Conservation (phyloP, 2,329 filamentous ascomycete species). For the Basipetospora chlamydospora region DNA sequence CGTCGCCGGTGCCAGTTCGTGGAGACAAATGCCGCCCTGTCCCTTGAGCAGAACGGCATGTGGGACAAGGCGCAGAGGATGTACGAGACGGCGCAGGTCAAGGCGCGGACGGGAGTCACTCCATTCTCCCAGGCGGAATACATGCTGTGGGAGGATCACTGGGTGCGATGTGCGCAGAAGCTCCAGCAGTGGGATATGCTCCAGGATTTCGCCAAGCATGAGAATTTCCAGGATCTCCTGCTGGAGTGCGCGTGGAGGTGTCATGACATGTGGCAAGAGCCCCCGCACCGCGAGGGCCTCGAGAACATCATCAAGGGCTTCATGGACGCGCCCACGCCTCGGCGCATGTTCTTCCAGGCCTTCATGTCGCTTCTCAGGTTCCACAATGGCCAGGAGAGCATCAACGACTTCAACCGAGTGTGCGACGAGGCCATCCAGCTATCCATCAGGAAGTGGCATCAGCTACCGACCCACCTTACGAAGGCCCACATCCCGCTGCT, state of each 20-base stretch:
- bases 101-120: slow-evolving; percentile 87
- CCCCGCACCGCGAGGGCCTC: slow-evolving; percentile 74
- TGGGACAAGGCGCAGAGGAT: slow-evolving; percentile 98
- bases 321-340: slow-evolving; percentile 89
- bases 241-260: slow-evolving; percentile 93
- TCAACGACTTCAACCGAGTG: slow-evolving; percentile 70
- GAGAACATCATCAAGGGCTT: slow-evolving; percentile 92
- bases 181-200: slow-evolving; percentile 98
- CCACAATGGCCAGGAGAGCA: slow-evolving; percentile 72
- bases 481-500: slow-evolving; percentile 89
- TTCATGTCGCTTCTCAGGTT: slow-evolving; percentile 95
- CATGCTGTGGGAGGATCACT: slow-evolving; percentile 99
- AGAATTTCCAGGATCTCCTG: slow-evolving; percentile 93
- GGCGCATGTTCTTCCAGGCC: slow-evolving; percentile 91
- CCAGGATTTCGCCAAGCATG: slow-evolving; percentile 94
- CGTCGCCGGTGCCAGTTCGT: slow-evolving; percentile 88
- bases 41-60: slow-evolving; percentile 97
- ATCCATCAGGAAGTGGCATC: slow-evolving; percentile 96
- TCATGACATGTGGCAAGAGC: slow-evolving; percentile 84
- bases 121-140: slow-evolving; percentile 96
- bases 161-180: slow-evolving; percentile 95
- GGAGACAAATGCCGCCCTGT: slow-evolving; percentile 91
- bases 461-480: slow-evolving; percentile 84
- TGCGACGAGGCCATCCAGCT: slow-evolving; percentile 96
- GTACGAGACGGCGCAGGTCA: slow-evolving; percentile 94